phyloP scores from a whole-genome alignment of 495 filamentous ascomycete genomes.

The Alectoria sarmentosa region DNA sequence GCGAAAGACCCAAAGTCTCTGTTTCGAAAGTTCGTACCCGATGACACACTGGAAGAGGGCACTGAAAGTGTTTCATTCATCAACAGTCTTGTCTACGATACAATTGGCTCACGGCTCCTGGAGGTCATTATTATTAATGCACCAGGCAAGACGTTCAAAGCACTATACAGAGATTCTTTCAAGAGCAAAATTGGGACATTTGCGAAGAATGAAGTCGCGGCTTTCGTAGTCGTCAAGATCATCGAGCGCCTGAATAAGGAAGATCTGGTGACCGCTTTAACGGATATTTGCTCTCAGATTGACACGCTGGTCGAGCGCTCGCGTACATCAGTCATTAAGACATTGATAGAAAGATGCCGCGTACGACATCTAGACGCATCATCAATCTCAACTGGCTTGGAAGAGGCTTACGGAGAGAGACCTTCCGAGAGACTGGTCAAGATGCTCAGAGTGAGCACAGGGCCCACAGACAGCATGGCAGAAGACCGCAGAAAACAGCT shows the following conservation, averaged over 20 bases:
- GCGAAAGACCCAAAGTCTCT: slow-evolving; percentile 54
- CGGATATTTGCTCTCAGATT: slow-evolving; percentile 62
- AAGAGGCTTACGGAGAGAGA: slow-evolving; percentile 50
- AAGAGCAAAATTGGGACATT: slow-evolving; percentile 66
- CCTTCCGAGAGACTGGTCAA: slow-evolving; percentile 47
- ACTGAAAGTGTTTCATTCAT: slow-evolving; percentile 63
- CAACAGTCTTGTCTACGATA: slow-evolving; percentile 78
- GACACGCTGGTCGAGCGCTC: slow-evolving; percentile 61
- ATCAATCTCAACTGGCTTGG: slow-evolving; percentile 53
- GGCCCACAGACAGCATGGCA: slow-evolving; percentile 29
- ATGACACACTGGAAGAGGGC: slow-evolving; percentile 52
- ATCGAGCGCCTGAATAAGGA: slow-evolving; percentile 79
- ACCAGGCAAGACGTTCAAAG: slow-evolving; percentile 84
- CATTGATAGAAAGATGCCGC: slow-evolving; percentile 73
- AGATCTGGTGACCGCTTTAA: slow-evolving; percentile 63
- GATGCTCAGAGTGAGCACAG: slow-evolving; percentile 46
- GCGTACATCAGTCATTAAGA: slow-evolving; percentile 68
- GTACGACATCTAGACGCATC: slow-evolving; percentile 57
- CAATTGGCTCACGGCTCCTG: slow-evolving; percentile 80
- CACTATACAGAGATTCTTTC: slow-evolving; percentile 66
- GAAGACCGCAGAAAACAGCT: slow-evolving; percentile 33
- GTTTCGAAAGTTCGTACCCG: slow-evolving; percentile 54
- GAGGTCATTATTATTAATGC: slow-evolving; percentile 74
- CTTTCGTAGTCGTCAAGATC: slow-evolving; percentile 71
- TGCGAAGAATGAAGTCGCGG: slow-evolving; percentile 80